Base-by-base conservation (phyloP, 2,329 filamentous ascomycete genomes). In the Penicillium sp. region DNA sequence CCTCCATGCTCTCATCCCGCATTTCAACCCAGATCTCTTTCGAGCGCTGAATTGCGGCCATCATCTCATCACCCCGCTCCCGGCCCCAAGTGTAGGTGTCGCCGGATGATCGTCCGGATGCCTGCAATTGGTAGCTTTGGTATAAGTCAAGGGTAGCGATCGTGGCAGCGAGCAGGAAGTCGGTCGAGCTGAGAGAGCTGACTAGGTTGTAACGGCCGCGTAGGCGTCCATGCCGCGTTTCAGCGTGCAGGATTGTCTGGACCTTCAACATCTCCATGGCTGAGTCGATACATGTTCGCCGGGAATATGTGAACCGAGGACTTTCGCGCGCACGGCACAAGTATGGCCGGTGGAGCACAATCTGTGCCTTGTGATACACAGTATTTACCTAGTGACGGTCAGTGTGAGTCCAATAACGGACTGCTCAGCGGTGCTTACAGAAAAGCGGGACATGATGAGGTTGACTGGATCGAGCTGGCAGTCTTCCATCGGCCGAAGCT, bases 311-410 rank as follows among this genome's bases (percentile, higher is more conserved):
- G 58, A 94, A 97, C 7, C 89, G 79, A 7, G 85, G 74, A 54
- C 91, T 93, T 43, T 86, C 79, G 33, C 86, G 76, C 4, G 89
- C 86, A 43, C 83, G 79, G n/a, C 79, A 74, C 42, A 95, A 77
- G 62, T 93, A 96, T 49, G 89, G 89, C 35, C 89, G 79, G 64
- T 98, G 93, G 26, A 98, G 77, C 15, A 95, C 79, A 56, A 88
- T 94, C 55, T 94, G 77, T 13, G 89, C 86, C 68, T 94, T 95
- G 49, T 94, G 82, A 59, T 89, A 94, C 4, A 96, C 70, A 34
- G 93, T 83, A 47, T 93, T 87, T 20, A 96, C 53, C 65, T 69
- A 28, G 32, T 30, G 9, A n/a, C n/a, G 7, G 29, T 54, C 30
- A 57, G 50, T 33, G 8, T 23, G 1, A 50, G n/a, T n/a, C n/a